These are phyloP conservation scores for Theileria luwenshuni DNA, from an alignment of 169 alveolate species.

Conservation along the genomic window DNA sequence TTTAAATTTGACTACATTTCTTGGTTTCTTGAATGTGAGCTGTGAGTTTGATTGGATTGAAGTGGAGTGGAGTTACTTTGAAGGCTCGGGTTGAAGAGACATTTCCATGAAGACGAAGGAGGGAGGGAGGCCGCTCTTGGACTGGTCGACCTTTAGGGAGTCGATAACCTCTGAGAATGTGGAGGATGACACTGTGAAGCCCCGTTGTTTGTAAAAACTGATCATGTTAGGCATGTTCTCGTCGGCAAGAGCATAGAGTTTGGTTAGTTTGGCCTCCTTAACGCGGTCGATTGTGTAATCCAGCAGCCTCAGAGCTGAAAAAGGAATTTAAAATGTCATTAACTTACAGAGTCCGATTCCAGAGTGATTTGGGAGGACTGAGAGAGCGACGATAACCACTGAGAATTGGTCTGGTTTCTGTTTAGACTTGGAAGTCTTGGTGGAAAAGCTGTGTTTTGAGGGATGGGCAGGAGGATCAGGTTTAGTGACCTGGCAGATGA, in stretches of 20 bases:
- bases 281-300: conserved; percentile 55
- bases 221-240: not conserved
- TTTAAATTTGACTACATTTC: no score
- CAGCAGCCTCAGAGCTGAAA: conserved; percentile 31
- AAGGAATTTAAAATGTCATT: not conserved
- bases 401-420: conserved; percentile 40
- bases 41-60: no score
- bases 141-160: not conserved
- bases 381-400: conserved; percentile 40
- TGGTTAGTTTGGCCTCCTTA: conserved; percentile 29
- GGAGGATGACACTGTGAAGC: conserved; percentile 22
- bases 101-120: conserved; percentile 13
- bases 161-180: not conserved
- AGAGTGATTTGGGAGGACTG: conserved; percentile 39
- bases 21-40: no score
- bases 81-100: not conserved
- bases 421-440: conserved; percentile 19
- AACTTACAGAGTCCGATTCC: conserved; percentile 47
- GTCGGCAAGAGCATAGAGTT: conserved; percentile 49
- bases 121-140: not conserved
- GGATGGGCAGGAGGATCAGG: conserved; percentile 36
- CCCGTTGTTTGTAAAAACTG: conserved; percentile 21
- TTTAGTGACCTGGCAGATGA: conserved; percentile 41
- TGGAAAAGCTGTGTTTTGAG: conserved; percentile 10
- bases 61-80: no score